Conservation (phyloP, 805 yeast species). For the Candida dajiaensis region DNA sequence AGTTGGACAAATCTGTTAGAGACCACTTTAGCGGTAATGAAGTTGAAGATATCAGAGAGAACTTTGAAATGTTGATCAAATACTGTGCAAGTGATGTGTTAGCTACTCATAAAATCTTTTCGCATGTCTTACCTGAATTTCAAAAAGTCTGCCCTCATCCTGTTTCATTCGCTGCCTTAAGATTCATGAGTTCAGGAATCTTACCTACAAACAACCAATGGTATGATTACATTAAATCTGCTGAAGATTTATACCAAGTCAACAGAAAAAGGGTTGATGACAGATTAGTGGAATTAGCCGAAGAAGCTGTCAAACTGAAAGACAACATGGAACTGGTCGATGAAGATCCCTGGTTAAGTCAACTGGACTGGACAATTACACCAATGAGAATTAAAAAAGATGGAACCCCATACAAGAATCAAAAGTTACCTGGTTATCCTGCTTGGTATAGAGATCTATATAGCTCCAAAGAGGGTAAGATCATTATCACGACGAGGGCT, state of each 20-base stretch:
- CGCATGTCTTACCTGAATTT: constrained; percentile 66
- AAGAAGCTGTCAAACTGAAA: constrained; percentile 45
- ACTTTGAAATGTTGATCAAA: constrained; percentile 55
- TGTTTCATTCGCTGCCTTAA: constrained; percentile 83
- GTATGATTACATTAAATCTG: constrained; percentile 60
- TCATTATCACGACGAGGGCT: constrained; percentile 64
- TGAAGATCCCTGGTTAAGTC: constrained; percentile 84
- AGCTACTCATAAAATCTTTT: constrained; percentile 66
- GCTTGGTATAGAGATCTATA: constrained; percentile 78
- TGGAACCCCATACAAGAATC: constrained; percentile 65
- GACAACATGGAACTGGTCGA: constrained; percentile 36
- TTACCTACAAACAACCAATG: constrained; percentile 74
- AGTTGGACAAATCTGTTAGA: constrained; percentile 60
- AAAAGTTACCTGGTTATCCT: constrained; percentile 85
- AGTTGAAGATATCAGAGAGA: constrained; percentile 44
- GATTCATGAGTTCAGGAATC: constrained; percentile 65
- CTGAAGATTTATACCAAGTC: constrained; percentile 63
- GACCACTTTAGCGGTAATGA: constrained; percentile 55
- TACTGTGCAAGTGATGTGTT: constrained; percentile 87
- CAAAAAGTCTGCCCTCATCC: constrained; percentile 80
- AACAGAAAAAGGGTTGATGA: constrained; percentile 50
- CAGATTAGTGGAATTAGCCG: constrained; percentile 54
- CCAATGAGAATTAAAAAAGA: constrained; percentile 58
- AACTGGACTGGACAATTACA: constrained; percentile 78
- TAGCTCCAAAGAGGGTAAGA: constrained; percentile 32